Percentiles rank a stretch among this genome's conserved stretches.
These are phyloP conservation scores for Farysia itapuensis DNA, from an alignment of 1,284 basidiomycete genomes.

Conservation along the genomic window DNA sequence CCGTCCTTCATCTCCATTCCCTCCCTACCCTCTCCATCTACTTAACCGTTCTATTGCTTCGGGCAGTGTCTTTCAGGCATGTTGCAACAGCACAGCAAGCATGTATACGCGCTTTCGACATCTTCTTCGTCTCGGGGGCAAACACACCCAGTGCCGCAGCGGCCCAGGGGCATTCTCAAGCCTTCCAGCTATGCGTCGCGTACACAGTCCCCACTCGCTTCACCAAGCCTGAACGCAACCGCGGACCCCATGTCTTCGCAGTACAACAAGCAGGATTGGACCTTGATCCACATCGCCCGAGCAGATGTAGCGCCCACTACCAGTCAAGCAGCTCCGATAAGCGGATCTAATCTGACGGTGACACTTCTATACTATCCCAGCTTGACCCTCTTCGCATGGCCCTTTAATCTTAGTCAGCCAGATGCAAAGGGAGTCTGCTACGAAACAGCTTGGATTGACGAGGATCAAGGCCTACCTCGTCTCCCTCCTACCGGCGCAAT, in stretches of 20 bases:
- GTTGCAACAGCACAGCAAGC: neutral
- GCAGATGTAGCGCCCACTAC: neutral
- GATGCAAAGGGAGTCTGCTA: slow-evolving; percentile 22
- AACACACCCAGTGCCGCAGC: neutral
- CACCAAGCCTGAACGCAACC: no score
- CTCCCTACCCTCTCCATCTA: no score
- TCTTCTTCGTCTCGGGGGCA: neutral
- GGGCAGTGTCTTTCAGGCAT: neutral
- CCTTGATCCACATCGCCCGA: slow-evolving; percentile 8
- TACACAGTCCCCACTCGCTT: no score
- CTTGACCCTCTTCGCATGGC: slow-evolving; percentile 27
- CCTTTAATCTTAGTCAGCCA: slow-evolving; percentile 16
- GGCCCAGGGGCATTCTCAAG: neutral
- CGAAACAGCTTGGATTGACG: slow-evolving; percentile 7
- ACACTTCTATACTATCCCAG: slow-evolving; percentile 18
- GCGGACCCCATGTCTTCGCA: no score
- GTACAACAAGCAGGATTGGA: no score
- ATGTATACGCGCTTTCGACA: neutral
- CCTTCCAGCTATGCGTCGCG: no score
- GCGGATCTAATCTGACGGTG: slow-evolving; percentile 8
- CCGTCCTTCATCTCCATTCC: no score
- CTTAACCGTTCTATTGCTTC: no score
- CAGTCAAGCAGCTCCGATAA: neutral
- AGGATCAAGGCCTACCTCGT: slow-evolving; percentile 1
- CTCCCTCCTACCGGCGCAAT: slow-evolving; percentile 17